Base-by-base conservation (phyloP, 176 grass and related monocot genomes). In the Elaeis guineensis region DNA sequence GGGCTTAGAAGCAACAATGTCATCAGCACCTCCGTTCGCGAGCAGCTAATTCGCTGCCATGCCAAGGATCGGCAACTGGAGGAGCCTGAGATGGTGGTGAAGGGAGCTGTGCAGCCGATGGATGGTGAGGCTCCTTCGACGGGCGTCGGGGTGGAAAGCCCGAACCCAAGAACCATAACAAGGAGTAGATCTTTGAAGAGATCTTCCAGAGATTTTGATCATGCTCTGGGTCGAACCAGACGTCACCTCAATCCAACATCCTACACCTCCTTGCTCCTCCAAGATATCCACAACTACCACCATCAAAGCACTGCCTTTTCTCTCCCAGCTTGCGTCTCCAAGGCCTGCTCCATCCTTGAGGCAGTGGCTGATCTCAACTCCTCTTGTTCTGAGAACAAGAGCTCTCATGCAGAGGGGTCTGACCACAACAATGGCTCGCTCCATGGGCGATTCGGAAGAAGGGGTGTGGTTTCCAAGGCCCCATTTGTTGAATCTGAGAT, bases 321-420 rank as follows among this genome's bases (percentile, higher is more conserved):
- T 23, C 77, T 97, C 66, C 93, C 93, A 2, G 93, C 81, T 24
- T 97, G 93, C 28, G 80, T 97, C 28, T 92, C 93, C 4, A 92
- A 97, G 79, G 87, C 93, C 63, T 91, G 83, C 63, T 97, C 93
- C n/a, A 97, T 97, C 49, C 84, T 97, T 2, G 87, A 97, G 71
- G 93, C 93, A 3, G 93, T 97, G 15, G 93, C 87, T 0, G 84
- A 92, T 32, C 85, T 97, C 73, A 89, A 97, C 72, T 92, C 87
- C 0, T 80, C 81, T 0, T 80, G 85, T 0, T 85, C 93, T 14
- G 84, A 86, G 52, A 82, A 76, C 63, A 80, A 61, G 73, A 81
- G 63, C 70, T 71, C 65, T 17, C 73, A 72, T 5, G 48, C 72
- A 7, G 74, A 78, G 3, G 44, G 54, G 12, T 81, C 71, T 5